These are phyloP conservation scores for Naganishia sp. DNA, from an alignment of 1,284 basidiomycete species.

Conservation along the genomic window DNA sequence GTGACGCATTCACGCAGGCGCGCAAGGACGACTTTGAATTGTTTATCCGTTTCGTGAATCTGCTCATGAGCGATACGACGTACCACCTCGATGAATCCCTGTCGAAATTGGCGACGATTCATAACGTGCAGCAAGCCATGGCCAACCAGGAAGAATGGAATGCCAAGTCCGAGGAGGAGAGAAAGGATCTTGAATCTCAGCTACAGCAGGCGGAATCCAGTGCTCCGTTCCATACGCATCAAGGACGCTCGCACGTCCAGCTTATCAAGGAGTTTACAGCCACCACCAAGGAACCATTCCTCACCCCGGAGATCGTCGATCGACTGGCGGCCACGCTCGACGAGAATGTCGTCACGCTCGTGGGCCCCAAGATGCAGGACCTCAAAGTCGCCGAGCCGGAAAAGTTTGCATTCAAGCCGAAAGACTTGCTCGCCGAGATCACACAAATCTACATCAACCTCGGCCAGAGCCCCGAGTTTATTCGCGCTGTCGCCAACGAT, in stretches of 20 bases:
- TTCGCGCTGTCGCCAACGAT: slow-evolving; percentile 86
- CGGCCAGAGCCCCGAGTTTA: slow-evolving; percentile 75
- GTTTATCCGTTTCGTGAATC: slow-evolving; percentile 92
- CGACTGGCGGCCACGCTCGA: slow-evolving; percentile 84
- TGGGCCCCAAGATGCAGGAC: slow-evolving; percentile 72
- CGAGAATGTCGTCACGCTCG: slow-evolving; percentile 88
- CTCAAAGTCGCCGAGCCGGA: slow-evolving; percentile 84
- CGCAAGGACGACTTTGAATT: slow-evolving; percentile 76
- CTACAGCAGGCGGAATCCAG: slow-evolving; percentile 77
- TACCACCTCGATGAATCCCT: slow-evolving; percentile 97
- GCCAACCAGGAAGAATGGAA: slow-evolving; percentile 70
- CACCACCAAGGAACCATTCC: slow-evolving; percentile 87
- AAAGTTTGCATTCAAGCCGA: slow-evolving; percentile 87
- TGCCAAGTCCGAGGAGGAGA: slow-evolving; percentile 66
- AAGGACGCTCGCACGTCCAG: slow-evolving; percentile 84
- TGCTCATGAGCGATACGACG: slow-evolving; percentile 99
- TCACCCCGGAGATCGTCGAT: slow-evolving; percentile 95
- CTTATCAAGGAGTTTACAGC: slow-evolving; percentile 89
- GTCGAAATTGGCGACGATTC: slow-evolving; percentile 82
- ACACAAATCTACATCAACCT: slow-evolving; percentile 91
- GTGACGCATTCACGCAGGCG: slow-evolving; percentile 76
- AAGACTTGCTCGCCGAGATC: slow-evolving; percentile 78
- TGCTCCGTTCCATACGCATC: slow-evolving; percentile 80
- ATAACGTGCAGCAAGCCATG: slow-evolving; percentile 82
- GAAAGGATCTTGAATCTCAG: slow-evolving; percentile 79